Evolutionary conservation across 345 rosid species (phyloP).

Genomic region (Corchorus capsularis): DNA sequence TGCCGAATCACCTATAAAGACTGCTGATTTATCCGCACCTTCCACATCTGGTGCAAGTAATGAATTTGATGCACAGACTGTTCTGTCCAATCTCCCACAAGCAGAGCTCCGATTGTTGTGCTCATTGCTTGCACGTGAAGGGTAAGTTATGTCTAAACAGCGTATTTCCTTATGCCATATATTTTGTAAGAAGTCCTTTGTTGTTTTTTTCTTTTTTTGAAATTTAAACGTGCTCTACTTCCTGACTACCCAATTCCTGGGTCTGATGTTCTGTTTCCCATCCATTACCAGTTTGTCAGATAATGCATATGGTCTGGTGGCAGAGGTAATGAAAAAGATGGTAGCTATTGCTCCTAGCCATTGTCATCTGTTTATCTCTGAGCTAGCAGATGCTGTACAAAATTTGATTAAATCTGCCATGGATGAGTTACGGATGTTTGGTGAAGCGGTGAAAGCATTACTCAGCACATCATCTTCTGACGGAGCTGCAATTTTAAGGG

Average conservation of each 20-base stretch:
- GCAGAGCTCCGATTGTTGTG: slow-evolving; percentile 83
- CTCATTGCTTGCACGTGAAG: slow-evolving; percentile 93
- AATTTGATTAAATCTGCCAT: slow-evolving; percentile 72
- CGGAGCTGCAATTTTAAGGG: slow-evolving; percentile 93
- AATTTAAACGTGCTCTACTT: neutral
- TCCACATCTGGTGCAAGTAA: slow-evolving; percentile 43
- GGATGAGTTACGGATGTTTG: slow-evolving; percentile 74
- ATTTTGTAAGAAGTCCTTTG: neutral
- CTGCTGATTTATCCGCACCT: slow-evolving; percentile 41
- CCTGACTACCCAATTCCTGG: neutral
- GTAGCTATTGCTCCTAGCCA: slow-evolving; percentile 80
- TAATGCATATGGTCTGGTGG: slow-evolving; percentile 81
- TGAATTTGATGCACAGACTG: slow-evolving; percentile 59
- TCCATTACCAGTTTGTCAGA: slow-evolving; percentile 74
- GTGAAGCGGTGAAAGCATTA: slow-evolving; percentile 83
- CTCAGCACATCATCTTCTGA: slow-evolving; percentile 75
- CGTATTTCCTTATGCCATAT: neutral
- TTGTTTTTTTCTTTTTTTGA: slow-evolving; percentile 6
- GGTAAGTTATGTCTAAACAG: slow-evolving; percentile 44
- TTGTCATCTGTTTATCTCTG: slow-evolving; percentile 76
- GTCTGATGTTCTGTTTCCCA: slow-evolving; percentile 27
- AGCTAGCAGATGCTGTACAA: slow-evolving; percentile 76
- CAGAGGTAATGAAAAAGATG: slow-evolving; percentile 88
- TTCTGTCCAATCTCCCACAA: slow-evolving; percentile 72
- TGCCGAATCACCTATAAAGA: slow-evolving; percentile 42